Percentiles rank a stretch among this genome's conserved stretches.
Conservation (phyloP, 2,329 filamentous ascomycete species). For the Diaporthe sp. region DNA sequence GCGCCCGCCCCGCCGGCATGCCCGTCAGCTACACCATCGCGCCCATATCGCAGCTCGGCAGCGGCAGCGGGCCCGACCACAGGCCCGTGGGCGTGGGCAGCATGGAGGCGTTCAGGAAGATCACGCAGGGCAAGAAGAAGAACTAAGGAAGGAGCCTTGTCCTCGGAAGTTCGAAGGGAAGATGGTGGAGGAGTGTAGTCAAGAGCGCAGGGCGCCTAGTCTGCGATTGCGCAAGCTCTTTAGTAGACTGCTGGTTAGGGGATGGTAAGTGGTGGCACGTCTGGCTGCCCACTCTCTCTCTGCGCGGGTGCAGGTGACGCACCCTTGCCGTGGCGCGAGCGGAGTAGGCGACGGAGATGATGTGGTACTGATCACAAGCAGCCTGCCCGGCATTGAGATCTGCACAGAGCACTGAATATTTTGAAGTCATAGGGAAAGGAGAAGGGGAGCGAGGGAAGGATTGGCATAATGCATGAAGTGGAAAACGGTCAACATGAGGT, state of each 20-base stretch:
- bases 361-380: not conserved
- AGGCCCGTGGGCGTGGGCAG: conserved; percentile 74
- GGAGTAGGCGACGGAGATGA: not conserved
- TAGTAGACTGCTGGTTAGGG: not conserved
- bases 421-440: not conserved
- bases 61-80: conserved; percentile 69
- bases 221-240: not conserved
- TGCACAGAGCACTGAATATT: not conserved
- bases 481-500: not conserved
- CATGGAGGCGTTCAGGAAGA: conserved; percentile 75
- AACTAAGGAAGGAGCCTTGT: conserved; percentile 12
- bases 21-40: conserved; percentile 72
- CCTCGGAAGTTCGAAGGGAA: not conserved
- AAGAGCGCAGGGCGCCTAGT: not conserved
- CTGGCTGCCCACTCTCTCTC: no score
- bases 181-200: no score
- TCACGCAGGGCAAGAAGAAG: conserved; percentile 76
- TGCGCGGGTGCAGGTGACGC: not conserved
- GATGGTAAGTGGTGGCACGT: not conserved
- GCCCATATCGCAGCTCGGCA: conserved; percentile 69
- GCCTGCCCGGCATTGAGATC: not conserved
- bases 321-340: not conserved
- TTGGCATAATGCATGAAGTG: not conserved
- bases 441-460: not conserved
- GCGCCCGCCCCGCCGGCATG: conserved; percentile 68